Evolutionary conservation across 2,329 filamentous ascomycete species (phyloP).

Genomic region (Ophiostoma montium): DNA sequence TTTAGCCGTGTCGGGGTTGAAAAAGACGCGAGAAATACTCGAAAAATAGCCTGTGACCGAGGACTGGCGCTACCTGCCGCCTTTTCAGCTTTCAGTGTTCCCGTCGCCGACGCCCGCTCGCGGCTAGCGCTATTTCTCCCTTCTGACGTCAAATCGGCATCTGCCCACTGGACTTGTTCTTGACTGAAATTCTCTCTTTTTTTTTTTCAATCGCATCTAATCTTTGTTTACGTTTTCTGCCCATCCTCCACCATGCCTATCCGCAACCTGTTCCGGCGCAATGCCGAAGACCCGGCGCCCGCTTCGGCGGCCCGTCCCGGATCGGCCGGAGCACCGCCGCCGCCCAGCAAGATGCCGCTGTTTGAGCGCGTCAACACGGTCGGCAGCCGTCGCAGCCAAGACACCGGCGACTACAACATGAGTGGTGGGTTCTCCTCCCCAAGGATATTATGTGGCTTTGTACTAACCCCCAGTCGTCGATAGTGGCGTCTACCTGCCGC

Average conservation of each 20-base stretch:
- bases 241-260: slow-evolving; percentile 41
- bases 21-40: too few relatives aligned
- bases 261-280: slow-evolving; percentile 56
- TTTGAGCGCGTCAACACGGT: slow-evolving; percentile 51
- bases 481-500: slow-evolving; percentile 86
- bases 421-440: slow-evolving; percentile 42
- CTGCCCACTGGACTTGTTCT: neutral
- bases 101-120: too few relatives aligned
- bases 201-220: too few relatives aligned
- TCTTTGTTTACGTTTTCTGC: too few relatives aligned
- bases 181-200: neutral
- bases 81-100: too few relatives aligned
- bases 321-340: neutral
- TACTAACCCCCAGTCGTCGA: slow-evolving; percentile 58
- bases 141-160: too few relatives aligned
- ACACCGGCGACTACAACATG: slow-evolving; percentile 65
- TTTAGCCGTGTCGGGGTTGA: too few relatives aligned
- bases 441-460: neutral
- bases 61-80: too few relatives aligned
- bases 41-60: too few relatives aligned
- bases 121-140: too few relatives aligned
- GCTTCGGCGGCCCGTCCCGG: slow-evolving; percentile 7
- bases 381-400: slow-evolving; percentile 42
- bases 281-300: slow-evolving; percentile 9
- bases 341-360: slow-evolving; percentile 20